Conservation (phyloP, 2,329 filamentous ascomycete species). For the Orbilia blumenaviensis region DNA sequence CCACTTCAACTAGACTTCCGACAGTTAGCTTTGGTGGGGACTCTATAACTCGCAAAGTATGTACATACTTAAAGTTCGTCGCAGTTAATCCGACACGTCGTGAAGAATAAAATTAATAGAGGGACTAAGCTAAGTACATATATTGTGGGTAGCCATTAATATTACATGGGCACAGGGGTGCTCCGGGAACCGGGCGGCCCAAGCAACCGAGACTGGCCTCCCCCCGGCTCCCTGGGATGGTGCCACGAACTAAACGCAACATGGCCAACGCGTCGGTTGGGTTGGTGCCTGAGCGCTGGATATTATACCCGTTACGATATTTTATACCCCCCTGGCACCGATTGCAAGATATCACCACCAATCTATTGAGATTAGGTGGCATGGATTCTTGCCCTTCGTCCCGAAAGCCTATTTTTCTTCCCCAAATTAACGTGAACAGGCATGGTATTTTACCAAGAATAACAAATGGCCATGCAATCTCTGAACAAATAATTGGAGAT, state of each 20-base stretch:
- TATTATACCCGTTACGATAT: slow-evolving; percentile 34
- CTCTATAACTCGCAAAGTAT: neutral
- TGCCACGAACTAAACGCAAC: slow-evolving; percentile 31
- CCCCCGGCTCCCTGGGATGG: no score
- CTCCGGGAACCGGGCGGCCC: neutral
- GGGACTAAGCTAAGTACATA: neutral
- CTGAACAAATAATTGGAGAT: slow-evolving; percentile 1
- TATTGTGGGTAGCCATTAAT: neutral
- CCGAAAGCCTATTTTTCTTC: slow-evolving; percentile 28
- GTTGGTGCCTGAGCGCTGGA: slow-evolving; percentile 9
- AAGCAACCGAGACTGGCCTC: no score
- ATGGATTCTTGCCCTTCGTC: slow-evolving; percentile 21
- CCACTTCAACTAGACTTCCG: neutral
- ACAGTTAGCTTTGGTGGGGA: neutral
- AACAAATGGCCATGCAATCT: slow-evolving; percentile 32
- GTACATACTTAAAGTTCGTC: no score
- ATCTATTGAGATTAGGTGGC: slow-evolving; percentile 46
- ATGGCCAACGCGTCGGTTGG: slow-evolving; percentile 39
- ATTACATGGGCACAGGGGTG: neutral
- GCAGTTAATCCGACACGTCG: slow-evolving; percentile 14
- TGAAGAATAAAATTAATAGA: neutral
- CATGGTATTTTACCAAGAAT: slow-evolving; percentile 49
- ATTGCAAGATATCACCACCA: slow-evolving; percentile 36
- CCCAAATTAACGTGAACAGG: slow-evolving; percentile 10
- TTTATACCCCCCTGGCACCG: slow-evolving; percentile 38